Evolutionary conservation across 768 basidiomycete genomes (phyloP), one percentile per base, ranked within the genome.

Genomic region (Trametes maxima): DNA sequence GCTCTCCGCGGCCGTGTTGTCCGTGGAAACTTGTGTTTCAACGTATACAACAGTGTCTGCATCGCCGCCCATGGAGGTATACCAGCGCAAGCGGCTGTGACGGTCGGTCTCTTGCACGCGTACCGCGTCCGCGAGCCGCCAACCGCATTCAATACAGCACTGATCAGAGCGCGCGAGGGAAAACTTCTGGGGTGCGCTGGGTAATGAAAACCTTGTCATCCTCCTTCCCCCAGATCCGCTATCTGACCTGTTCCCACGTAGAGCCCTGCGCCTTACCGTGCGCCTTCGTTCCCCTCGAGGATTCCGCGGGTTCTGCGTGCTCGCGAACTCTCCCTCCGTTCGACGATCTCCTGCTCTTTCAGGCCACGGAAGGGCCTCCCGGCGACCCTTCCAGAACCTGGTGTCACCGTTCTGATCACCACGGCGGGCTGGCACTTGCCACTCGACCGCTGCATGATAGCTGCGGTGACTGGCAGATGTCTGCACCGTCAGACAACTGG

Each of bases 151-250:
- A 33, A 62, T 62, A 58, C 21, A 40, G 37, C 44, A 50, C 25
- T 43, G 6, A 54, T 57, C 62, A 49, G 54, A 54, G 43, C 44
- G 50, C 36, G 46, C 50, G 51, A n/a, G 45, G 47, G 49, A 63
- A 63, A 63, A 63, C 56, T 63, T 63, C 57, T 63, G 62, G 62
- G 62, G 62, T 63, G 42, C 62, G 56, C 42, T 63, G 56, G 46
- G 56, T 58, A 57, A 57, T 54, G 62, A 54, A 54, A 63, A 63
- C 62, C 62, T 63, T 63, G 56, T 62, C 62, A 63, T 52, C 51
- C 33, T 28, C 46, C 35, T 57, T 42, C 39, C 55, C 45, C 51
- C 24, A 52, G 49, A 45, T 47, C 50, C 42, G 21, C 48, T 35
- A 59, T 53, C 52, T 48, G 43, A 19, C 52, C 33, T n/a, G 40